These are phyloP conservation scores for Xylaria polymorpha DNA, from an alignment of 2,329 filamentous ascomycete genomes.

Conservation along the genomic window DNA sequence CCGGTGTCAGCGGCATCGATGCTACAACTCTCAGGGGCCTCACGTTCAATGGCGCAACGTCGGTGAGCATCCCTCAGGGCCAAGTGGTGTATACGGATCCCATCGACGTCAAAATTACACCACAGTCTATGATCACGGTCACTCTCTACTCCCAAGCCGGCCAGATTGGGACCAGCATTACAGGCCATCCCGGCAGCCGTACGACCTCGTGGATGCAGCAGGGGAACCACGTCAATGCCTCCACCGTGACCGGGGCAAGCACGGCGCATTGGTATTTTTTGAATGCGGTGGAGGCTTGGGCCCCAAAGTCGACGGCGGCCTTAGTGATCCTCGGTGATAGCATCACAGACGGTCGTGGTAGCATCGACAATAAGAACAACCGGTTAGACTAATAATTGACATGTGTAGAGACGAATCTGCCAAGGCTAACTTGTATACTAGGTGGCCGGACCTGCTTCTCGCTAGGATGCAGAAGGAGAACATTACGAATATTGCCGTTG, in stretches of 20 bases:
- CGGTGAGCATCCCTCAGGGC: conserved; percentile 65
- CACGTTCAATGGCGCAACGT: conserved; percentile 67
- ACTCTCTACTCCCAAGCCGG: conserved; percentile 68
- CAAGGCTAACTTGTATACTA: conserved; percentile 39
- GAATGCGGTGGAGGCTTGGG: conserved; percentile 68
- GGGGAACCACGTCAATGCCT: conserved; percentile 66
- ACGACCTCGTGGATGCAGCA: conserved; percentile 69
- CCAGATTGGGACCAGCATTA: conserved; percentile 68
- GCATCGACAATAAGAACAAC: conserved; percentile 69
- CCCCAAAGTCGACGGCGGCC: conserved; percentile 55
- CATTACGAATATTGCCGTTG: conserved; percentile 64
- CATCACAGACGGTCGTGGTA: conserved; percentile 75
- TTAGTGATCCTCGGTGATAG: conserved; percentile 71
- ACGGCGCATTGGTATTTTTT: conserved; percentile 68
- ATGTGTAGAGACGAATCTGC: neutral
- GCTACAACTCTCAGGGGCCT: conserved; percentile 62
- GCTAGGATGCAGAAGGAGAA: conserved; percentile 60
- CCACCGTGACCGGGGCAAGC: conserved; percentile 57
- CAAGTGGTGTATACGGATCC: conserved; percentile 71
- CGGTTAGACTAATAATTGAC: conserved; percentile 51
- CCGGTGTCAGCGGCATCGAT: conserved; percentile 66
- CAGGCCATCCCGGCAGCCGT: conserved; percentile 72
- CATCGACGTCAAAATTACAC: conserved; percentile 63
- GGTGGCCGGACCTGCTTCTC: conserved; percentile 69
- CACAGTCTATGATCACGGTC: conserved; percentile 66